Evolutionary conservation across 2,329 filamentous ascomycete genomes (phyloP).

Genomic region (Emmonsia crescens): DNA sequence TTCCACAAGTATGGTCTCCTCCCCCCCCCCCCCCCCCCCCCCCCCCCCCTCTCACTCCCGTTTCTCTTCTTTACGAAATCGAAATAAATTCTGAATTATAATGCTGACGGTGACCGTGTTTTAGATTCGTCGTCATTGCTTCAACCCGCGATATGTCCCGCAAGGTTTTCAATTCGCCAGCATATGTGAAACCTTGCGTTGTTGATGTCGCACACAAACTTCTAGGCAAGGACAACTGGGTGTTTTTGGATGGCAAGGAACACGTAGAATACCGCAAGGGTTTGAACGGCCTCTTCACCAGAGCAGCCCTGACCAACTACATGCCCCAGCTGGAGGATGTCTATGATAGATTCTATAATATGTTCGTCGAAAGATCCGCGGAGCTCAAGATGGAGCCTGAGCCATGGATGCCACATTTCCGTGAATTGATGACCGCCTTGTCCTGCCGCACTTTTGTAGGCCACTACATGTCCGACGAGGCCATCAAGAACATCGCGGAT

Average conservation of each 20-base stretch:
- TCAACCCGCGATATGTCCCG: conserved; percentile 90
- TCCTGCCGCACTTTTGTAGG: conserved; percentile 96
- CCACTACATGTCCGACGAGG: conserved; percentile 83
- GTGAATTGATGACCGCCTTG: conserved; percentile 87
- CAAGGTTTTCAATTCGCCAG: conserved; percentile 91
- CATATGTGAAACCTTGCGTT: conserved; percentile 88
- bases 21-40: no score
- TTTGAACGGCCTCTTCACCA: conserved; percentile 87
- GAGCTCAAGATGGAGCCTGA: conserved; percentile 61
- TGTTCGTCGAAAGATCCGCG: conserved; percentile 65
- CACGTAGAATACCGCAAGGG: conserved; percentile 98
- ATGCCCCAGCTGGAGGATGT: conserved; percentile 87
- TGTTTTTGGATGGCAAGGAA: conserved; percentile 88
- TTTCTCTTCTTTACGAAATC: no score
- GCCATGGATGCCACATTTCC: conserved; percentile 85
- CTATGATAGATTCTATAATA: conserved; percentile 75
- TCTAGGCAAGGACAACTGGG: conserved; percentile 85
- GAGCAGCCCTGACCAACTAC: conserved; percentile 75
- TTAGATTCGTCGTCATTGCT: conserved; percentile 90
- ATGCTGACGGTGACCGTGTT: no score
- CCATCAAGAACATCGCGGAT: conserved; percentile 86
- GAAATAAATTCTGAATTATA: no score
- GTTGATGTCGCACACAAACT: conserved; percentile 92
- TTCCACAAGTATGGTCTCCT: conserved; percentile 76
- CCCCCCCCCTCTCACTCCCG: no score